These are phyloP conservation scores for Pichia sp. DNA, from an alignment of 1,139 yeast genomes.

Conservation along the genomic window DNA sequence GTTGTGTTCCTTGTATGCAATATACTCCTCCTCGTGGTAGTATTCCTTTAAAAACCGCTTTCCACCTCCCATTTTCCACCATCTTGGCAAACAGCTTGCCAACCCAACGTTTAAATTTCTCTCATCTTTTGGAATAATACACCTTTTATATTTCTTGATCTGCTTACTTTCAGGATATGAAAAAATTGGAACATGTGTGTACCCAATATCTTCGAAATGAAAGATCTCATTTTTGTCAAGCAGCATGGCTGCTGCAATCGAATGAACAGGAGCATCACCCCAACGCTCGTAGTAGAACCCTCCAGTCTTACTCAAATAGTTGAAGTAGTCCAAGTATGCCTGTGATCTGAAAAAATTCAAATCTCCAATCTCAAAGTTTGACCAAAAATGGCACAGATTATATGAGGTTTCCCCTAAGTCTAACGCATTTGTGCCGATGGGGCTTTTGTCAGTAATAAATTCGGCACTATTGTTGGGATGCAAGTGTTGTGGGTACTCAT, in stretches of 20 bases:
- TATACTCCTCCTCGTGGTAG: slow-evolving; percentile 27
- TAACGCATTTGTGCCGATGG: slow-evolving; percentile 35
- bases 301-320: slow-evolving; percentile 64
- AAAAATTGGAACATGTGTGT: slow-evolving; percentile 74
- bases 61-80: slow-evolving; percentile 79
- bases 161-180: slow-evolving; percentile 69
- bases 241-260: slow-evolving; percentile 66
- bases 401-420: slow-evolving; percentile 47
- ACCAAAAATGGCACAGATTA: slow-evolving; percentile 93
- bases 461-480: slow-evolving; percentile 66
- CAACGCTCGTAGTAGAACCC: slow-evolving; percentile 91
- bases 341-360: slow-evolving; percentile 75
- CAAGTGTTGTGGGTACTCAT: slow-evolving; percentile 53
- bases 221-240: slow-evolving; percentile 67
- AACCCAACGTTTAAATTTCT: slow-evolving; percentile 55
- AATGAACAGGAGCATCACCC: slow-evolving; percentile 98
- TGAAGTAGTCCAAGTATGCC: slow-evolving; percentile 63
- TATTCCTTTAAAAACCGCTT: slow-evolving; percentile 44
- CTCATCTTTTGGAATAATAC: slow-evolving; percentile 54
- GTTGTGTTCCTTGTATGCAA: slow-evolving; percentile 5
- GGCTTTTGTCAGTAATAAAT: slow-evolving; percentile 62
- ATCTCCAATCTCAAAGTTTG: slow-evolving; percentile 85
- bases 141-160: slow-evolving; percentile 53
- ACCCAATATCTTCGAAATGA: slow-evolving; percentile 90
- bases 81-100: slow-evolving; percentile 72